phyloP scores from a whole-genome alignment of 352 stramenopile species.

The Phytopythium chamaehyphon region DNA sequence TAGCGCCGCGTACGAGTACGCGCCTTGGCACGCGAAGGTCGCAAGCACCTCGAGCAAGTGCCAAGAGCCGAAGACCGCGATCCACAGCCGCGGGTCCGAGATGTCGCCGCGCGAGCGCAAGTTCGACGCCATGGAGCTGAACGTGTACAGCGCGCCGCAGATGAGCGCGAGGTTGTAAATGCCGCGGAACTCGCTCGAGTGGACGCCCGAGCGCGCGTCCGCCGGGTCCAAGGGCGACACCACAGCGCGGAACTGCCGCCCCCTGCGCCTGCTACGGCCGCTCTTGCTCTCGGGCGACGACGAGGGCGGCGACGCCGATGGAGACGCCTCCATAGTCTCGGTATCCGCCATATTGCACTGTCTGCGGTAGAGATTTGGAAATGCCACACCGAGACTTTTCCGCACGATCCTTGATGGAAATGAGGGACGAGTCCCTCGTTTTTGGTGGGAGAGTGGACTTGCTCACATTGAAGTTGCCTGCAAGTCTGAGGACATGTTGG shows the following conservation, averaged over 20 bases:
- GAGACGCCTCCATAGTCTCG: not conserved
- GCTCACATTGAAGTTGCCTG: too few relatives aligned
- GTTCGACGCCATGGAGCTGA: constrained; percentile 56
- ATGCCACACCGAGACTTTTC: too few relatives aligned
- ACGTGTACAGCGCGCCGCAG: constrained; percentile 52
- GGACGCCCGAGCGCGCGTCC: constrained; percentile 58
- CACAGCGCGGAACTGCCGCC: constrained; percentile 58
- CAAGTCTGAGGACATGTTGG: too few relatives aligned
- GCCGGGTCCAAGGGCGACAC: constrained; percentile 68
- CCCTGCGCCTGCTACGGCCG: constrained; percentile 11
- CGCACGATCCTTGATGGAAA: too few relatives aligned
- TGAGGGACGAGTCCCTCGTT: too few relatives aligned
- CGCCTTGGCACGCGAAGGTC: constrained; percentile 56
- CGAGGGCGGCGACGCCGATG: constrained; percentile 1
- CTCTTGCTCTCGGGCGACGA: not conserved
- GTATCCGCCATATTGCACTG: too few relatives aligned
- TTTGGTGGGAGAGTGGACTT: too few relatives aligned
- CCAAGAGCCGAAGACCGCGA: constrained; percentile 70
- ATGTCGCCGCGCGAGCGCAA: constrained; percentile 42
- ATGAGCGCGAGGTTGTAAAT: constrained; percentile 80
- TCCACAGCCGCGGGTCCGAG: constrained; percentile 46
- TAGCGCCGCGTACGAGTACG: constrained; percentile 74
- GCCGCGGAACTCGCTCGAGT: constrained; percentile 72
- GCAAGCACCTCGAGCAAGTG: constrained; percentile 65
- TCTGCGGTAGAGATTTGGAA: too few relatives aligned